Evolutionary conservation across 768 basidiomycete genomes (phyloP).

Genomic region (Tephrocybe sp.): DNA sequence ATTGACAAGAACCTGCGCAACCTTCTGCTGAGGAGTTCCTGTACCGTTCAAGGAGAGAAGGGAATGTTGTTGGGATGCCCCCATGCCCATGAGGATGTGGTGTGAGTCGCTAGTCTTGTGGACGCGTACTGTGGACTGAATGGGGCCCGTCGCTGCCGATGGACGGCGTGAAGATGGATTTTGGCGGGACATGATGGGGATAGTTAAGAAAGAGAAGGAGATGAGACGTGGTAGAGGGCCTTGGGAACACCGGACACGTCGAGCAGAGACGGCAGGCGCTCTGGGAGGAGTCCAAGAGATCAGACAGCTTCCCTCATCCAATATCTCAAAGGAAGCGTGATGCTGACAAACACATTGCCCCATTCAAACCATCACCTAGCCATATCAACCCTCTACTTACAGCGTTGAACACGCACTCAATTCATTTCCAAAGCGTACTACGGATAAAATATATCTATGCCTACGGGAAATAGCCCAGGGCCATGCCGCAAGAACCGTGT

Average conservation of each 20-base stretch:
- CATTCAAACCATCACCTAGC: slow-evolving; percentile 8
- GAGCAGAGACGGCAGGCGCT: slow-evolving; percentile 8
- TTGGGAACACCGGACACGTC: slow-evolving; percentile 14
- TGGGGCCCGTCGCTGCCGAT: slow-evolving; percentile 51
- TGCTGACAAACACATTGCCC: slow-evolving; percentile 23
- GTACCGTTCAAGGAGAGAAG: slow-evolving; percentile 31
- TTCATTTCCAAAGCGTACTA: too few relatives aligned
- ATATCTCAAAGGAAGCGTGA: slow-evolving; percentile 19
- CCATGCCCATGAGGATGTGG: slow-evolving; percentile 29
- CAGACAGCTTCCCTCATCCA: slow-evolving; percentile 13
- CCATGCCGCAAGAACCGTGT: too few relatives aligned
- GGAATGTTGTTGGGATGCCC: slow-evolving; percentile 27
- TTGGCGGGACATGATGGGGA: slow-evolving; percentile 14
- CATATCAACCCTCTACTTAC: background rate
- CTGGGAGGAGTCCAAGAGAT: slow-evolving; percentile 20
- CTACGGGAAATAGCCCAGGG: too few relatives aligned
- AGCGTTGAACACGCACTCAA: too few relatives aligned
- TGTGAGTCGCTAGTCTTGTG: slow-evolving; percentile 60
- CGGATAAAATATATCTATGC: too few relatives aligned
- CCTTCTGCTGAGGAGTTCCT: slow-evolving; percentile 74
- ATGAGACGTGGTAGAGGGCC: background rate
- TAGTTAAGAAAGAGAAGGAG: background rate
- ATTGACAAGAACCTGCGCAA: slow-evolving; percentile 76
- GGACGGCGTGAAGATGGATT: slow-evolving; percentile 55
- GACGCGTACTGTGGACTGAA: slow-evolving; percentile 26